Percentiles rank a stretch among this genome's conserved stretches.
Conservation (phyloP, 1,284 basidiomycete genomes). For the Ceratobasidium sp. region DNA sequence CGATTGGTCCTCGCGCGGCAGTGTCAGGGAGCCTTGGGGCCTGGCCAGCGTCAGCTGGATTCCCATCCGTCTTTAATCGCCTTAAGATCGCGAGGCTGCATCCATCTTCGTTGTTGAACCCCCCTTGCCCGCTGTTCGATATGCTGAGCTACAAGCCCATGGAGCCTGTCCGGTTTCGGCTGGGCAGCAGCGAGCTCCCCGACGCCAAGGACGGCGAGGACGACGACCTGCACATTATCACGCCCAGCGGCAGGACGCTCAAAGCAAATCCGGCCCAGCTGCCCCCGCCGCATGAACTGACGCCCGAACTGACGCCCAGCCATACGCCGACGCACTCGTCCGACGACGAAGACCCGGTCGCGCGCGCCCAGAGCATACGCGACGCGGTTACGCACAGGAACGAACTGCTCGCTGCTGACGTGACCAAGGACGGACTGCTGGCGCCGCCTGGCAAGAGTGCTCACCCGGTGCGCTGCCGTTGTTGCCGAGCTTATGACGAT, state of each 20-base stretch:
- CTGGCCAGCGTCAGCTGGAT: constrained; percentile 23
- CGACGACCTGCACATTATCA: constrained; percentile 30
- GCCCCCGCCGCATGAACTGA: constrained; percentile 14
- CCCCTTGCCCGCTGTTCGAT: not conserved
- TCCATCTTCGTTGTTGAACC: not conserved
- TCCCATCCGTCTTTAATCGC: constrained; percentile 15
- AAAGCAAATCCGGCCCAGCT: not conserved
- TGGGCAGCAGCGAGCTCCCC: constrained; percentile 24
- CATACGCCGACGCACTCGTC: constrained; percentile 2
- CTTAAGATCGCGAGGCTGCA: not conserved
- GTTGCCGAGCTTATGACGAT: constrained; percentile 37
- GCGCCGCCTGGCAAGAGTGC: not conserved
- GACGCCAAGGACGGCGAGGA: not conserved
- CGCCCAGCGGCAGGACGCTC: constrained; percentile 4
- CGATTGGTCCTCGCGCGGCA: too few species aligned
- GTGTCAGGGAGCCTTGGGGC: constrained; percentile 11
- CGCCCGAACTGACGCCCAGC: constrained; percentile 24
- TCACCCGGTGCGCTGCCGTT: constrained; percentile 24
- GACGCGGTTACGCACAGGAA: constrained; percentile 5
- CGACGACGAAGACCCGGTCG: constrained; percentile 9
- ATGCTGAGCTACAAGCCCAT: constrained; percentile 39
- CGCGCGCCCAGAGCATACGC: not conserved
- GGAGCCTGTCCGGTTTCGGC: constrained; percentile 38
- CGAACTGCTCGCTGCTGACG: not conserved
- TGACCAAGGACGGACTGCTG: not conserved